These are phyloP conservation scores for Mortierella sp. DNA, from an alignment of 371 early-diverging fungal genomes.

Conservation along the genomic window DNA sequence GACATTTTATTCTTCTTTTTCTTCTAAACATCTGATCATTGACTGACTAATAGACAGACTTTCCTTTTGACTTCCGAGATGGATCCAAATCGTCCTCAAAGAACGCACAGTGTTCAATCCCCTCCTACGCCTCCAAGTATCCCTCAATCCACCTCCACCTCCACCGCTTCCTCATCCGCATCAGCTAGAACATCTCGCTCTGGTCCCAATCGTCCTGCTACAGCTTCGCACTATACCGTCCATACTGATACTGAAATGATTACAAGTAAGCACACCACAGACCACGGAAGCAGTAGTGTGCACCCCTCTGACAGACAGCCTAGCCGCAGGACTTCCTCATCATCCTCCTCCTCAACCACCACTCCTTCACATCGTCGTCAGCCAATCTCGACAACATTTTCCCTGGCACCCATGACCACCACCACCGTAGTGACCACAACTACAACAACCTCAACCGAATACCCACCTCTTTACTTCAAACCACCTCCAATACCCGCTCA, in stretches of 20 bases:
- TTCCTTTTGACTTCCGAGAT: background rate
- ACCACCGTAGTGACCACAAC: constrained; percentile 74
- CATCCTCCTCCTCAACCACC: constrained; percentile 12
- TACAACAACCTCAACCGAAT: constrained; percentile 72
- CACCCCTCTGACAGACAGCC: background rate
- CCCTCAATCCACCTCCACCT: constrained; percentile 14
- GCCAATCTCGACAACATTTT: constrained; percentile 58
- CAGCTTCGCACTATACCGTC: background rate
- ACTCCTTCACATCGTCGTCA: constrained; percentile 21
- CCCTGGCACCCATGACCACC: constrained; percentile 58
- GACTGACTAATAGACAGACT: background rate
- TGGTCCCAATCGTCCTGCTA: constrained; percentile 11
- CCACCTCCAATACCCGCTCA: constrained; percentile 59
- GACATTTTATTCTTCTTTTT: background rate
- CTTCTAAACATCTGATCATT: background rate
- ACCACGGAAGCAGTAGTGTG: constrained; percentile 5
- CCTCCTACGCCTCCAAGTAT: constrained; percentile 46
- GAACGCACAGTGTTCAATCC: constrained; percentile 30
- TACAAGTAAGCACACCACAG: background rate
- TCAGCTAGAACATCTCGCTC: constrained; percentile 27
- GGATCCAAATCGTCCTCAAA: constrained; percentile 27
- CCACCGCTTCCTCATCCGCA: constrained; percentile 12
- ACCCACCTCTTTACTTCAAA: constrained; percentile 66
- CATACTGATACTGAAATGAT: constrained; percentile 17
- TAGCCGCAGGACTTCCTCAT: constrained; percentile 18